Percentiles rank a stretch among this genome's conserved stretches.
These are phyloP conservation scores for Lipomyces oligophaga DNA, from an alignment of 805 yeast genomes.

Conservation along the genomic window DNA sequence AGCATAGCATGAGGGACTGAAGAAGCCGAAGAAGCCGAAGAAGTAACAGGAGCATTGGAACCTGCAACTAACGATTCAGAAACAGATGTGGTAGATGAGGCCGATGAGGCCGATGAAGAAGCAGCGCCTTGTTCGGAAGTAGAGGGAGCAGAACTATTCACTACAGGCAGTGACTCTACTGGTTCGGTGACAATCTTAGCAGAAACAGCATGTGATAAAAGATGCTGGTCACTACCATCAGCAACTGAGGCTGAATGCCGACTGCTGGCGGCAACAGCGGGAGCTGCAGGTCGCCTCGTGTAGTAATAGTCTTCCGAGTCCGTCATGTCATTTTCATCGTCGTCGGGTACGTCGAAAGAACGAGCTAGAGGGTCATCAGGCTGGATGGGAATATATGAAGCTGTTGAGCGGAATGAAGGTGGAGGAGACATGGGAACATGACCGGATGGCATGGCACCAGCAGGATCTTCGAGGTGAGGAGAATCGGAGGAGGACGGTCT, in stretches of 20 bases:
- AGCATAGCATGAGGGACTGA: constrained; percentile 22
- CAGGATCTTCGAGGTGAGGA: neutral
- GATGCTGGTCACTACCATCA: constrained; percentile 6
- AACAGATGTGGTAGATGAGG: constrained; percentile 11
- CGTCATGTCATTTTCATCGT: constrained; percentile 12
- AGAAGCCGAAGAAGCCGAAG: constrained; percentile 10
- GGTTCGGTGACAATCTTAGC: too few species aligned
- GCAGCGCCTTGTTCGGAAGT: constrained; percentile 4
- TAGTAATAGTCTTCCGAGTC: constrained; percentile 20
- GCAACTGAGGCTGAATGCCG: neutral
- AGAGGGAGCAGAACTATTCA: neutral
- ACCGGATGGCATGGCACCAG: constrained; percentile 11
- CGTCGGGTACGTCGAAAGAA: constrained; percentile 23
- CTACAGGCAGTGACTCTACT: too few species aligned
- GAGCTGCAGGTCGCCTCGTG: constrained; percentile 1
- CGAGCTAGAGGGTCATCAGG: constrained; percentile 30
- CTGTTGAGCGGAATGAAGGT: constrained; percentile 27
- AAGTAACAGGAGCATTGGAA: neutral
- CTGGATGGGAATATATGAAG: constrained; percentile 27
- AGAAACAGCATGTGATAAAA: neutral
- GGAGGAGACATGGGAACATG: constrained; percentile 28
- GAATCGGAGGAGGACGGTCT: neutral
- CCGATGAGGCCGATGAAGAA: constrained; percentile 6
- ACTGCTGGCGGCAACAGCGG: neutral
- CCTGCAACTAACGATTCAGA: too few species aligned